Evolutionary conservation across 2,329 filamentous ascomycete genomes (phyloP).

Genomic region (Helminthosporium solani): DNA sequence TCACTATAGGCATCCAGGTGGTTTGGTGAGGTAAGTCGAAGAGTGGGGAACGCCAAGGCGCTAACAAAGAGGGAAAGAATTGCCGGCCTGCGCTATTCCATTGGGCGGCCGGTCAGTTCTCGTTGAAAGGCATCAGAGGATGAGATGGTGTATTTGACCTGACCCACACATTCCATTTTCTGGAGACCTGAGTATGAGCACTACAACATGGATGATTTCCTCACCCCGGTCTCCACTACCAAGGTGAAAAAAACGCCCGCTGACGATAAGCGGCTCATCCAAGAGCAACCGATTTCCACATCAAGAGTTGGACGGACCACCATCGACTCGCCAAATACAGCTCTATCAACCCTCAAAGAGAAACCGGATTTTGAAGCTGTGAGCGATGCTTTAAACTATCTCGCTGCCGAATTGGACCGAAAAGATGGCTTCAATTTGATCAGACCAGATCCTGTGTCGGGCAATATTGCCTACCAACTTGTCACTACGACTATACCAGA

Average conservation of each 20-base stretch:
- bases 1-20: slow-evolving; percentile 5
- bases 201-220: slow-evolving; percentile 49
- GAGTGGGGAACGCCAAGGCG: slow-evolving; percentile 22
- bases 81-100: slow-evolving; percentile 13
- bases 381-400: slow-evolving; percentile 54
- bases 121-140: too few relatives aligned
- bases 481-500: slow-evolving; percentile 75
- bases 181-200: slow-evolving; percentile 11
- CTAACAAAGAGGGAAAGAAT: slow-evolving; percentile 25
- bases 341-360: slow-evolving; percentile 59
- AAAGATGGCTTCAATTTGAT: slow-evolving; percentile 56
- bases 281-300: slow-evolving; percentile 17
- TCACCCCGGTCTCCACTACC: slow-evolving; percentile 50
- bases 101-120: not conserved
- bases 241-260: slow-evolving; percentile 25
- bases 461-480: slow-evolving; percentile 73
- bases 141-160: too few relatives aligned
- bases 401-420: slow-evolving; percentile 39
- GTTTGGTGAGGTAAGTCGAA: slow-evolving; percentile 9
- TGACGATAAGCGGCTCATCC: slow-evolving; percentile 15
- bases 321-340: slow-evolving; percentile 48
- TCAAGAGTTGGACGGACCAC: slow-evolving; percentile 1
- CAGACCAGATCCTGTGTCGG: slow-evolving; percentile 64
- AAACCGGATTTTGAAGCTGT: slow-evolving; percentile 64
- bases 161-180: too few relatives aligned